Conservation (phyloP, 306 rosid species). For the Ormosia emarginata region DNA sequence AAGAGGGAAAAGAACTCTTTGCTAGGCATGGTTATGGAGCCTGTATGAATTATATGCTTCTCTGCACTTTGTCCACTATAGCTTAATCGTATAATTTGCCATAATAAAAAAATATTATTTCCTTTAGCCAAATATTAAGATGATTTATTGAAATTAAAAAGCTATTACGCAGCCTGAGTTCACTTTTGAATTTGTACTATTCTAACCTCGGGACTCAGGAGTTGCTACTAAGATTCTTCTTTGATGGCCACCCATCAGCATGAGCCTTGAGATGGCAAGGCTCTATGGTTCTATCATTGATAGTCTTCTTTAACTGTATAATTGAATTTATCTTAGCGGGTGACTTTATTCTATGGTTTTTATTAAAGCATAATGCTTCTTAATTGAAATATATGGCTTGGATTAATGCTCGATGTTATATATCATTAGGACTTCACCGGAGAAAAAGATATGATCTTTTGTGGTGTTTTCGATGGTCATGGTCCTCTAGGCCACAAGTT, state of each 20-base stretch:
- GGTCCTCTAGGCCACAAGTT: conserved; percentile 81
- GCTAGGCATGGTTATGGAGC: not conserved
- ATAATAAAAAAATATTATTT: not conserved
- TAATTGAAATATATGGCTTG: not conserved
- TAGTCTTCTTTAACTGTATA: not conserved
- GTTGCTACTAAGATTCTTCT: not conserved
- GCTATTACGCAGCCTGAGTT: not conserved
- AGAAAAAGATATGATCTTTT: conserved; percentile 49
- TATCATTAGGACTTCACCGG: conserved; percentile 51
- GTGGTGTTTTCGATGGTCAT: conserved; percentile 98
- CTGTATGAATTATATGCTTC: not conserved
- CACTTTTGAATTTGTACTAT: not conserved
- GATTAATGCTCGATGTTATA: not conserved
- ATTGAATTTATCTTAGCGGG: not conserved
- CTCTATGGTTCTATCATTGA: not conserved
- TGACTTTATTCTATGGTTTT: not conserved
- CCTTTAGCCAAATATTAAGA: not conserved
- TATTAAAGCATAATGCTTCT: not conserved
- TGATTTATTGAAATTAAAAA: not conserved
- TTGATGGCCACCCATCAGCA: not conserved
- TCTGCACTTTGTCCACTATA: not conserved
- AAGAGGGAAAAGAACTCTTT: not conserved
- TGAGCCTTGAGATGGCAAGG: not conserved
- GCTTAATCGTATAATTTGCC: not conserved
- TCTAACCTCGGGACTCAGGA: not conserved